Percentiles rank a stretch among this genome's conserved stretches.
phyloP scores from a whole-genome alignment of 768 basidiomycete species.

The Macrolepiota dolichaula region DNA sequence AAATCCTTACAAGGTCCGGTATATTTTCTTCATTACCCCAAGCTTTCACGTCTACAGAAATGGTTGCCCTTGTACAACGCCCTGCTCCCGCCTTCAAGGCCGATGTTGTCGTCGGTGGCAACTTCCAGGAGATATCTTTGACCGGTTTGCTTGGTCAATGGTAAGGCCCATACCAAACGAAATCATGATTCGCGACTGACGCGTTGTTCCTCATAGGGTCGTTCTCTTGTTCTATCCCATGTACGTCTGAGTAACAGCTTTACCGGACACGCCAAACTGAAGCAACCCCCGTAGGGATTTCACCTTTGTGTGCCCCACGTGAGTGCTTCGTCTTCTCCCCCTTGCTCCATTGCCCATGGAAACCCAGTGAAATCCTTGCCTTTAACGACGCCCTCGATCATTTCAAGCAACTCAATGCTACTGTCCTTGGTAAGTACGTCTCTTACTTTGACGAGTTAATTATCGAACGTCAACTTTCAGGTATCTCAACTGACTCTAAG shows the following conservation, averaged over 20 bases:
- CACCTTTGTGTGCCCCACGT: slow-evolving; percentile 91
- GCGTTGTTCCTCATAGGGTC: slow-evolving; percentile 52
- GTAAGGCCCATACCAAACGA: slow-evolving; percentile 38
- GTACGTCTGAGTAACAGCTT: slow-evolving; percentile 40
- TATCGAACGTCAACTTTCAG: slow-evolving; percentile 27
- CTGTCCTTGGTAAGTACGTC: slow-evolving; percentile 62
- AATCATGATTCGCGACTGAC: slow-evolving; percentile 2
- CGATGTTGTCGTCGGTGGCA: slow-evolving; percentile 69
- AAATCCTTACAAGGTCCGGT: slow-evolving; percentile 11
- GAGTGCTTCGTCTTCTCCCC: slow-evolving; percentile 14
- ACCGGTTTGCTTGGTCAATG: slow-evolving; percentile 78
- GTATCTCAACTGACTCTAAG: slow-evolving; percentile 87
- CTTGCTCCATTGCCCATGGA: neutral
- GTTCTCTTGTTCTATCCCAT: slow-evolving; percentile 93
- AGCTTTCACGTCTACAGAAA: slow-evolving; percentile 16
- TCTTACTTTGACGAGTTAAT: neutral
- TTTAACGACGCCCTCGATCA: slow-evolving; percentile 84
- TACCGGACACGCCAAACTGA: neutral
- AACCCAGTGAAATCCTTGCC: slow-evolving; percentile 74
- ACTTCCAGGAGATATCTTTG: slow-evolving; percentile 77
- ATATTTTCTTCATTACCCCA: neutral
- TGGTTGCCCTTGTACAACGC: slow-evolving; percentile 72
- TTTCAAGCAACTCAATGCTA: slow-evolving; percentile 71
- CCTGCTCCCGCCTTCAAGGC: slow-evolving; percentile 82
- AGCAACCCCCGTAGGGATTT: slow-evolving; percentile 58